Base-by-base conservation (phyloP, 1,284 basidiomycete genomes). In the Stereum hirsutum region DNA sequence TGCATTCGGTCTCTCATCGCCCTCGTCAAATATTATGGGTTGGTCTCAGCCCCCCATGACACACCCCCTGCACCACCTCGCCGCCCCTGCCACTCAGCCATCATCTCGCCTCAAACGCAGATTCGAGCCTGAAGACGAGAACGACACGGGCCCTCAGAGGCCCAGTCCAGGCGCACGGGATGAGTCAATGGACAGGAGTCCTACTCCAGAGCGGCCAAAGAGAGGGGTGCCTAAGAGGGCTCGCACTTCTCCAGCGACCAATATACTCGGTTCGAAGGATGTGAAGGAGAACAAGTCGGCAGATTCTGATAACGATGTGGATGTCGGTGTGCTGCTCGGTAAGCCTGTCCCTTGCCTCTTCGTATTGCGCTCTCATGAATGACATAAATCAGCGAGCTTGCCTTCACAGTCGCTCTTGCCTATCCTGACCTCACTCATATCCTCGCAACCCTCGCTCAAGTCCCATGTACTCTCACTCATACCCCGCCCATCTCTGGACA, bases 241-340 rank as follows among this genome's bases (percentile, higher is more conserved):
- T 37, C 75, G 77, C 46, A 63, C 76, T 35, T 56, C 62, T 34
- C 61, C 65, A 39, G 68, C 45, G 43, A 49, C 49, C 15, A 43
- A 8, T 48, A 47, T 17, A 37, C 25, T 17, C 6, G 35, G 1
- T 32, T 25, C 6, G 78, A 78, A 56, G 70, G 74, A 25, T 23
- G 15, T n/a, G 50, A 67, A 64, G 46, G 74, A 71, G 48, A 55
- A 61, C 8, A 47, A 65, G 35, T 54, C 53, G 20, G 50, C 60
- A 25, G 71, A 68, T 26, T 39, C 37, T 15, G 75, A 75, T 17
- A 59, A 56, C 48, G 77, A 78, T 54, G 72, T 88, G 20, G 85
- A 89, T 57, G 74, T 89, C 34, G 85, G 85, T n/a, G 73, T 89
- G 38, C 60, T 89, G 47, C 68, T 89, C 45, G 86, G 85, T 87